phyloP scores from a whole-genome alignment of 2,329 filamentous ascomycete genomes.

The Microcera coccophila region DNA sequence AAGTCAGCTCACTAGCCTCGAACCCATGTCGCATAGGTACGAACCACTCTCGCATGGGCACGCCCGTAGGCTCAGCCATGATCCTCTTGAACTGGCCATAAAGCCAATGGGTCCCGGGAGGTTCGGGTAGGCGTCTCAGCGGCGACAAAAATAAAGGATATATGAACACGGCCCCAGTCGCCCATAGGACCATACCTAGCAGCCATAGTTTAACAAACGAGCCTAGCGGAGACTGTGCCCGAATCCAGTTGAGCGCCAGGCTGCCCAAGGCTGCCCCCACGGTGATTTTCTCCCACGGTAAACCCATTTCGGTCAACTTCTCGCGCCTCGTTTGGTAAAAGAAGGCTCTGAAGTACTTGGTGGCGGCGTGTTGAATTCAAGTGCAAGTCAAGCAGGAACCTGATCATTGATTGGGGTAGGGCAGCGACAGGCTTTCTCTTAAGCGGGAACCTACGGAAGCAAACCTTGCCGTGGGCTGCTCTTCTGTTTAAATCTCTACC shows the following conservation, averaged over 20 bases:
- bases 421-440: too few relatives aligned
- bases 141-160: slow-evolving; percentile 51
- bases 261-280: slow-evolving; percentile 23
- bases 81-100: slow-evolving; percentile 48
- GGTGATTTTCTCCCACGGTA: slow-evolving; percentile 23
- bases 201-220: slow-evolving; percentile 37
- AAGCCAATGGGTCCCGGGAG: slow-evolving; percentile 40
- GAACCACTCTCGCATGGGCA: slow-evolving; percentile 48
- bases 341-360: too few relatives aligned
- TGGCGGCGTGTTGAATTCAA: too few relatives aligned
- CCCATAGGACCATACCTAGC: slow-evolving; percentile 34
- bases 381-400: slow-evolving; percentile 1
- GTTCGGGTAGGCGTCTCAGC: slow-evolving; percentile 45
- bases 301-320: too few relatives aligned
- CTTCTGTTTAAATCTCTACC: too few relatives aligned
- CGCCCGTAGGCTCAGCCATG: slow-evolving; percentile 36
- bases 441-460: too few relatives aligned
- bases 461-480: too few relatives aligned
- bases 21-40: slow-evolving; percentile 4
- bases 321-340: too few relatives aligned
- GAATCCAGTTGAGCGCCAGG: slow-evolving; percentile 15
- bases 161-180: slow-evolving; percentile 42
- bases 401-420: too few relatives aligned
- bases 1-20: slow-evolving; percentile 6
- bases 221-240: slow-evolving; percentile 26